Conservation (phyloP, 1,284 basidiomycete species). For the Vanrija sp. region DNA sequence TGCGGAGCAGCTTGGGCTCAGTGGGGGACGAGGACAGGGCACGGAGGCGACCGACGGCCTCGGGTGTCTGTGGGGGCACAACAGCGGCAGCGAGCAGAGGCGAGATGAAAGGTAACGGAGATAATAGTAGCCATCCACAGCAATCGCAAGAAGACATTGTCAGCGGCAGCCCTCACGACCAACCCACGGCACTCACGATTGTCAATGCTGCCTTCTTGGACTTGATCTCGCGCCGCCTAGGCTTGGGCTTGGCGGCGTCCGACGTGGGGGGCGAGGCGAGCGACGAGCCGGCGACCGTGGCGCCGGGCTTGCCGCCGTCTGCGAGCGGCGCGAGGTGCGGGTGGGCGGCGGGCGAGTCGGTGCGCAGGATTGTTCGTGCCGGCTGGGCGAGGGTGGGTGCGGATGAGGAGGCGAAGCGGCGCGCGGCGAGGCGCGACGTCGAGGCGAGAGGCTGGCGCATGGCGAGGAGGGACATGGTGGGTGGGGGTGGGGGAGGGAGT, state of each 20-base stretch:
- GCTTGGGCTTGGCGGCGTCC: background rate
- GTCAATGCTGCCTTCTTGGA: conserved; percentile 76
- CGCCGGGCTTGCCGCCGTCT: no score
- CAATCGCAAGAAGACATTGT: background rate
- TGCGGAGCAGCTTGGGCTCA: conserved; percentile 82
- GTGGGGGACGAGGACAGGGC: conserved; percentile 56
- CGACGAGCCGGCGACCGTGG: no score
- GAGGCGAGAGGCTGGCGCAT: conserved; percentile 1
- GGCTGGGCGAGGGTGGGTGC: no score
- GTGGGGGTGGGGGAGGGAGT: no score
- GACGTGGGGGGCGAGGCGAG: background rate
- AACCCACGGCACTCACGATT: conserved; percentile 59
- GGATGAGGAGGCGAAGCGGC: background rate
- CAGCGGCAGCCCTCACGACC: background rate
- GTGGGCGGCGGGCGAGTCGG: background rate
- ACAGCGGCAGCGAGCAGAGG: background rate
- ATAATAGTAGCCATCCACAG: background rate
- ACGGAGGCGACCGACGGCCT: conserved; percentile 69
- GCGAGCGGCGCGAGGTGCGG: background rate
- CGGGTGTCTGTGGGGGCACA: conserved; percentile 61
- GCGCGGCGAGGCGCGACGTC: background rate
- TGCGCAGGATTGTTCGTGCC: background rate
- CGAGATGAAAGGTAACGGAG: background rate
- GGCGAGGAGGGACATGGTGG: background rate
- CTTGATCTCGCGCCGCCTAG: conserved; percentile 50